Evolutionary conservation across 805 yeast genomes (phyloP), one percentile per base, ranked within the genome.

Genomic region (Spencermartinsiella europaea): DNA sequence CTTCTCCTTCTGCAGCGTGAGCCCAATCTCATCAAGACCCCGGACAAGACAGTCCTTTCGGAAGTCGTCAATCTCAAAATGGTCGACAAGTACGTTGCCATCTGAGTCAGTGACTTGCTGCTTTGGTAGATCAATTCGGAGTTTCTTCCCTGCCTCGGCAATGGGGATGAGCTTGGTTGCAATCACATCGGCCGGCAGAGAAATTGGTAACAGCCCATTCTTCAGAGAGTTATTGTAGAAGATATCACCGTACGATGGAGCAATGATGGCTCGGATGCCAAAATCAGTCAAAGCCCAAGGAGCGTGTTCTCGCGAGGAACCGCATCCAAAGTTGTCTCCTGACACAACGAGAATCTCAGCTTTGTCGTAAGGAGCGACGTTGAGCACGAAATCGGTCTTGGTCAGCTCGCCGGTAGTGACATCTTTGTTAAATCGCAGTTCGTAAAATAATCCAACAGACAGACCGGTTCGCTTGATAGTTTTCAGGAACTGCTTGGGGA

Each of bases 251-350:
- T 91, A 93, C 0, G 97, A 89, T 48, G 98, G 99, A 4, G 98
- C 98, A 67, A 93, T 90, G 62, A 93, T 85, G 53, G 91, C 83
- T 68, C 85, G 83, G 68, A 93, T 89, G 68, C 99, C 99, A 62
- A 93, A 93, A 70, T 93, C 99, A 61, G 89, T 90, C 56, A 93
- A 76, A 1, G 99, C 98, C 99, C 99, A 93, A 48, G 99, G 98
- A 28, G 99, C 99, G 63, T 93, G 99, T 69, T 93, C 99, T 77
- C 99, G 87, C 1, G 97, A 90, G 35, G 97, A 90, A 61, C 99
- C 99, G 74, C 99, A 93, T 56, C 99, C 99, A 65, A 93, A 93
- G 75, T 93, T 93, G 65, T 87, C 95, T 66, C 99, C 99, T 37
- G 95, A 81, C 50, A 89, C 95, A 57, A 91, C 83, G 55, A 93